A percentile compares a stretch with the other conserved stretches of the same genome.
Evolutionary conservation across 2,329 filamentous ascomycete genomes (phyloP).

Genomic region (Graphium sp.): DNA sequence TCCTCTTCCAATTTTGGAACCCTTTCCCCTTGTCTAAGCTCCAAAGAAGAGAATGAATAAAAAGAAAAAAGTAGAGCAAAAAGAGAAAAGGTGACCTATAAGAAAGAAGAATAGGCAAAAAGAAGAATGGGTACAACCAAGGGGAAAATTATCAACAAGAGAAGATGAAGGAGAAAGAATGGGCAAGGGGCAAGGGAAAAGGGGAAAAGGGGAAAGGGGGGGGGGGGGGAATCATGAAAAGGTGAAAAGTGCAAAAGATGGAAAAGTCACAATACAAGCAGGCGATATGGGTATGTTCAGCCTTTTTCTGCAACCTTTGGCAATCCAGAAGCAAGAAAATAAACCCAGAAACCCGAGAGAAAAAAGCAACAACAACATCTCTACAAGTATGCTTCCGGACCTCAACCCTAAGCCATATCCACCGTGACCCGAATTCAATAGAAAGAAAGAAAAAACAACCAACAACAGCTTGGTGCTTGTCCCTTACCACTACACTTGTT

Average conservation of each 20-base stretch:
- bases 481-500: conserved; percentile 24
- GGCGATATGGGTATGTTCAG: neutral
- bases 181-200: neutral
- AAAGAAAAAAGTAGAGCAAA: conserved; percentile 3
- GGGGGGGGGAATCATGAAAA: neutral
- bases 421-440: too few relatives aligned
- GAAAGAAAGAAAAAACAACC: too few relatives aligned
- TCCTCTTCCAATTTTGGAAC: neutral
- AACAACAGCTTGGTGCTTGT: conserved; percentile 7
- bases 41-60: neutral
- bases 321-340: neutral
- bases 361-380: neutral
- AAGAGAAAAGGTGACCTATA: conserved; percentile 1
- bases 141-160: conserved; percentile 2
- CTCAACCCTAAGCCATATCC: too few relatives aligned
- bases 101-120: conserved; percentile 1
- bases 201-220: neutral
- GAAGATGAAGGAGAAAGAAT: conserved; percentile 1
- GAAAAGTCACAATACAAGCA: neutral
- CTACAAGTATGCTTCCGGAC: too few relatives aligned
- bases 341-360: neutral
- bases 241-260: neutral
- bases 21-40: neutral
- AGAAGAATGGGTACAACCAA: conserved; percentile 2
- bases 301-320: neutral